These are phyloP conservation scores for Pythium aristosporum DNA, from an alignment of 352 stramenopile species.

Conservation along the genomic window DNA sequence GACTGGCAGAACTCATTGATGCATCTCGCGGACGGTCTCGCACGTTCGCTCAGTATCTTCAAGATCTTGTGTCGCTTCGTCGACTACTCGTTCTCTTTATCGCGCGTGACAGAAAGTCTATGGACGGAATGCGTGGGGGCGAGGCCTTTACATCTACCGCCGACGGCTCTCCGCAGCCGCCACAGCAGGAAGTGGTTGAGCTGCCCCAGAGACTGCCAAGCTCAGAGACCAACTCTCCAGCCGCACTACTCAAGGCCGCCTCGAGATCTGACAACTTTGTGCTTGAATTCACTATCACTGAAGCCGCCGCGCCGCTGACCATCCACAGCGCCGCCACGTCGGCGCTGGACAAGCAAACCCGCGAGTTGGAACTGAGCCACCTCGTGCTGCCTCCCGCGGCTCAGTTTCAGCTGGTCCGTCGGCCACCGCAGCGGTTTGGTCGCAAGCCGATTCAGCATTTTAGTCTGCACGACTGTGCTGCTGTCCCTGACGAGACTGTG, in stretches of 20 bases:
- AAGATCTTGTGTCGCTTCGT: constrained; percentile 5
- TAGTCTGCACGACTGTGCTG: constrained; percentile 31
- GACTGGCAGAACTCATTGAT: neutral
- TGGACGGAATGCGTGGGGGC: constrained; percentile 9
- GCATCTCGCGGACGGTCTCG: neutral
- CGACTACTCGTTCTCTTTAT: constrained; percentile 15
- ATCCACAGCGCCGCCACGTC: constrained; percentile 55
- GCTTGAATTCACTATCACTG: constrained; percentile 52
- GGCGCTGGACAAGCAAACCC: constrained; percentile 60
- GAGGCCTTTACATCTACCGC: neutral
- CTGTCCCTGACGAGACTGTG: neutral
- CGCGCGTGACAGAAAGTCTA: constrained; percentile 16
- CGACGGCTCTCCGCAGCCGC: neutral
- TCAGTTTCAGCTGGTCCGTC: constrained; percentile 81
- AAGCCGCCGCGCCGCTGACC: constrained; percentile 47
- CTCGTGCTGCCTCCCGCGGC: constrained; percentile 53
- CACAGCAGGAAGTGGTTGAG: neutral
- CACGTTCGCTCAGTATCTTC: constrained; percentile 19
- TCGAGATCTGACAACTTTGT: constrained; percentile 41
- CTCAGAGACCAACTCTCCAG: neutral
- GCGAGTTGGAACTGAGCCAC: constrained; percentile 61
- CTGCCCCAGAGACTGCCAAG: neutral
- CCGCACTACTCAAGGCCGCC: constrained; percentile 4
- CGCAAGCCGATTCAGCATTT: constrained; percentile 64
- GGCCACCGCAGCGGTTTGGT: constrained; percentile 59